Evolutionary conservation across 1,139 yeast species (phyloP).

Genomic region (Geotrichum candidum): DNA sequence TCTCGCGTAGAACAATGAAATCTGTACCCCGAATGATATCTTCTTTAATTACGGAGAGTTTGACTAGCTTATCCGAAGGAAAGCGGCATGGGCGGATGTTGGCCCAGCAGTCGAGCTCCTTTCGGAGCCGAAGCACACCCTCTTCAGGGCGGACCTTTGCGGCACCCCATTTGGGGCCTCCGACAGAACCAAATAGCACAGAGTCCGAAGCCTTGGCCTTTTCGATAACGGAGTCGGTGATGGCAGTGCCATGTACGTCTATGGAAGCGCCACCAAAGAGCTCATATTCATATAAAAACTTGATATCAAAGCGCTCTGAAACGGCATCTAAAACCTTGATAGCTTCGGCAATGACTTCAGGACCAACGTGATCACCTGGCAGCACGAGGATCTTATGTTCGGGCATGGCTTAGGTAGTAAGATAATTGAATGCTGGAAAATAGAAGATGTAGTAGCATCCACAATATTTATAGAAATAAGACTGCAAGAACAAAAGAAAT

Average conservation of each 20-base stretch:
- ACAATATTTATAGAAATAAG: not conserved
- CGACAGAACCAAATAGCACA: slow-evolving; percentile 87
- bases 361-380: slow-evolving; percentile 91
- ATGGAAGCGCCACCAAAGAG: slow-evolving; percentile 91
- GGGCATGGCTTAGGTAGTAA: slow-evolving; percentile 1
- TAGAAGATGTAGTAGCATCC: not conserved
- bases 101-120: slow-evolving; percentile 74
- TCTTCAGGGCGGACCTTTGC: slow-evolving; percentile 72
- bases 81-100: slow-evolving; percentile 83
- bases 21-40: slow-evolving; percentile 73
- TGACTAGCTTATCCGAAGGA: slow-evolving; percentile 63
- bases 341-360: slow-evolving; percentile 76
- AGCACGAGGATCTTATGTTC: slow-evolving; percentile 64
- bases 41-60: slow-evolving; percentile 66
- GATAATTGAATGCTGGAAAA: not conserved
- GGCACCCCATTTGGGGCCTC: slow-evolving; percentile 94
- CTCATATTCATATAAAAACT: slow-evolving; percentile 61
- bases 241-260: slow-evolving; percentile 81
- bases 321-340: slow-evolving; percentile 73
- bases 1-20: slow-evolving; percentile 75
- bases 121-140: slow-evolving; percentile 73
- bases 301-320: slow-evolving; percentile 37
- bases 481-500: not conserved
- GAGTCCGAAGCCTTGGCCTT: slow-evolving; percentile 78
- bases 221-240: slow-evolving; percentile 67